Conservation (phyloP, 495 filamentous ascomycete species). For the Aspergillus steynii region DNA sequence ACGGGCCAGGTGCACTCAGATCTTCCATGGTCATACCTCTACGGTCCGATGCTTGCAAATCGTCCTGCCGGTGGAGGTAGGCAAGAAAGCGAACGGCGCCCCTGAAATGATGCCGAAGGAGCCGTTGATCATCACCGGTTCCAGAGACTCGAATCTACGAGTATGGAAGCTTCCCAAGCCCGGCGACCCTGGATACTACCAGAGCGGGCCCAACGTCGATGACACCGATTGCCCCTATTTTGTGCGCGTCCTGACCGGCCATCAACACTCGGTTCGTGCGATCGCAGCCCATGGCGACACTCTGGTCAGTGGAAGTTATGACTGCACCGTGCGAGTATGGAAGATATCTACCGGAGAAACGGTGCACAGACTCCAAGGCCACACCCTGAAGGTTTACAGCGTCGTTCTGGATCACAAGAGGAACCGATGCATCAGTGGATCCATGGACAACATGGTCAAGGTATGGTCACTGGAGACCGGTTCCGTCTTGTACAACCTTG, state of each 20-base stretch:
- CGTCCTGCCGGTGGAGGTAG: slow-evolving; percentile 79
- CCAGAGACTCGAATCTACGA: slow-evolving; percentile 88
- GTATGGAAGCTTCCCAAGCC: slow-evolving; percentile 95
- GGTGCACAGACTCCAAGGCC: slow-evolving; percentile 83
- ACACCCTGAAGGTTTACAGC: slow-evolving; percentile 94
- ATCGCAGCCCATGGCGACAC: slow-evolving; percentile 96
- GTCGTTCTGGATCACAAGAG: slow-evolving; percentile 91
- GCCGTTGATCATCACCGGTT: slow-evolving; percentile 95
- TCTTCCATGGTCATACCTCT: slow-evolving; percentile 96
- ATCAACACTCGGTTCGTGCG: slow-evolving; percentile 93
- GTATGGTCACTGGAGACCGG: slow-evolving; percentile 97
- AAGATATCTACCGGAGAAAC: slow-evolving; percentile 93
- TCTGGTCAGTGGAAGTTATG: slow-evolving; percentile 98
- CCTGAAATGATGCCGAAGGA: slow-evolving; percentile 86
- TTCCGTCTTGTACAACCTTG: slow-evolving; percentile 80
- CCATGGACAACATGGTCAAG: slow-evolving; percentile 97
- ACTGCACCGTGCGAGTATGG: slow-evolving; percentile 95
- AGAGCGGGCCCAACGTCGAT: slow-evolving; percentile 70
- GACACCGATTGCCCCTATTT: slow-evolving; percentile 93
- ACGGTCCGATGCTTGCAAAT: slow-evolving; percentile 97
- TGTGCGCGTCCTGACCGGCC: slow-evolving; percentile 80
- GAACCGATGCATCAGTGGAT: slow-evolving; percentile 95
- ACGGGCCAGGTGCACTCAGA: slow-evolving; percentile 83
- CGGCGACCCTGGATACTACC: slow-evolving; percentile 70
- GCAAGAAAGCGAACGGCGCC: slow-evolving; percentile 68